Conservation (phyloP, 208 protist genomes). For the Crithidia fasciculata region DNA sequence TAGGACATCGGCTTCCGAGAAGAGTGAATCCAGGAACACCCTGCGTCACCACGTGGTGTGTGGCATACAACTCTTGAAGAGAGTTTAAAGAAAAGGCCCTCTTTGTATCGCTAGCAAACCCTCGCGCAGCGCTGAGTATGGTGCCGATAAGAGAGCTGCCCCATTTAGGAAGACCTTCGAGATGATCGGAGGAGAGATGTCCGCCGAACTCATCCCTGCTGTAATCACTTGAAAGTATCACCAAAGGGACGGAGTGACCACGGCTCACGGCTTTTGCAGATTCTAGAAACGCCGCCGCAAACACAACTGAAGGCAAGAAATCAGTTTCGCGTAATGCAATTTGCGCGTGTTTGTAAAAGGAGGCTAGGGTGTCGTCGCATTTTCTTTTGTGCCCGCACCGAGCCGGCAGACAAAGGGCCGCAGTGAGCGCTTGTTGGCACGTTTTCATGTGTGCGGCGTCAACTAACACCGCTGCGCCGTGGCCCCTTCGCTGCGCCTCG, state of each 20-base stretch:
- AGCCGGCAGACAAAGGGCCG: background rate
- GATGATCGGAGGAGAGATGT: background rate
- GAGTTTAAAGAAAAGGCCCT: background rate
- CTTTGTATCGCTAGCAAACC: background rate
- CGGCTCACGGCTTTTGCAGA: background rate
- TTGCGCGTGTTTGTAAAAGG: background rate
- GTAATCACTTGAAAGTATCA: conserved; percentile 4
- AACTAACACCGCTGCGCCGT: conserved; percentile 1
- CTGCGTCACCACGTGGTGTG: conserved; percentile 45
- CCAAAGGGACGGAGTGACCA: conserved; percentile 2
- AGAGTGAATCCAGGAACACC: conserved; percentile 49
- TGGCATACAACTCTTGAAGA: conserved; percentile 7
- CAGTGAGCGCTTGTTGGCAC: background rate
- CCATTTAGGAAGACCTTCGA: background rate
- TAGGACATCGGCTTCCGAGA: conserved; percentile 33
- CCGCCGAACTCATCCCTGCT: background rate
- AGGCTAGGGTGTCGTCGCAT: background rate
- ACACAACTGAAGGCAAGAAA: conserved; percentile 6
- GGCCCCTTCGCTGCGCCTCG: conserved; percentile 11
- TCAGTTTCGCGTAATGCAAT: background rate
- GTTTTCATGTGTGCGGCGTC: background rate
- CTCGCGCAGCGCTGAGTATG: background rate
- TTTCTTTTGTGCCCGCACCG: background rate
- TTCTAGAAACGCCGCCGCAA: background rate
- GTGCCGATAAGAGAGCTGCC: background rate